Percentiles rank a stretch among this genome's conserved stretches.
These are phyloP conservation scores for Lasiodiplodia sp. DNA, from an alignment of 2,329 filamentous ascomycete genomes.

Conservation along the genomic window DNA sequence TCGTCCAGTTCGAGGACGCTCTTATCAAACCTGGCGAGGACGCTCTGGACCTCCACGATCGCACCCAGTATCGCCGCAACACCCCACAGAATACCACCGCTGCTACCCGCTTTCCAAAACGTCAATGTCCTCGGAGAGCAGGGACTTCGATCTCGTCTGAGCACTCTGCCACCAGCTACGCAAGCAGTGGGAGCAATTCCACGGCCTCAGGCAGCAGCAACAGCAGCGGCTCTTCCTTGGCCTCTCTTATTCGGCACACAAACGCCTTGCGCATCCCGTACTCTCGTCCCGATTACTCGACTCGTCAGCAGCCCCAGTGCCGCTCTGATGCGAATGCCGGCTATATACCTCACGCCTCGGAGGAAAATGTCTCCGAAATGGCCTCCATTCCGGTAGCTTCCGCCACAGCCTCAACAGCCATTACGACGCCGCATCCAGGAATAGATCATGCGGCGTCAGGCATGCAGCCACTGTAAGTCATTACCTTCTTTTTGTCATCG, in stretches of 20 bases:
- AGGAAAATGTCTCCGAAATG: not conserved
- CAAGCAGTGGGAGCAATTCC: not conserved
- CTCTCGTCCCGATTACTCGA: not conserved
- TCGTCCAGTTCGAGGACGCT: not conserved
- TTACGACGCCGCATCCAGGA: not conserved
- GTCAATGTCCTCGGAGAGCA: not conserved
- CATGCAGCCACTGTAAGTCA: not conserved
- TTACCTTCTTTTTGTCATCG: not conserved
- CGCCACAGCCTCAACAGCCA: not conserved
- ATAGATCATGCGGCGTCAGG: no score
- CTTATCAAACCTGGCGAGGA: slow-evolving; percentile 16
- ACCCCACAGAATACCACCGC: no score
- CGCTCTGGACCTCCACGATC: not conserved
- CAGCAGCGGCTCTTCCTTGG: not conserved
- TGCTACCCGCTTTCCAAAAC: no score
- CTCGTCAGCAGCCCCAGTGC: not conserved
- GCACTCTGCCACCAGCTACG: not conserved
- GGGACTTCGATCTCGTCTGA: not conserved
- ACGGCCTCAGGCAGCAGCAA: not conserved
- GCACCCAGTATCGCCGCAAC: not conserved
- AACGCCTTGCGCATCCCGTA: not conserved
- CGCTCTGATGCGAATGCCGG: not conserved
- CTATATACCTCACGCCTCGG: not conserved
- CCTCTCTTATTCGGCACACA: not conserved
- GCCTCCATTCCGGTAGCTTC: not conserved